Evolutionary conservation across 768 basidiomycete species (phyloP).

Genomic region (Lanmaoa rubissima): DNA sequence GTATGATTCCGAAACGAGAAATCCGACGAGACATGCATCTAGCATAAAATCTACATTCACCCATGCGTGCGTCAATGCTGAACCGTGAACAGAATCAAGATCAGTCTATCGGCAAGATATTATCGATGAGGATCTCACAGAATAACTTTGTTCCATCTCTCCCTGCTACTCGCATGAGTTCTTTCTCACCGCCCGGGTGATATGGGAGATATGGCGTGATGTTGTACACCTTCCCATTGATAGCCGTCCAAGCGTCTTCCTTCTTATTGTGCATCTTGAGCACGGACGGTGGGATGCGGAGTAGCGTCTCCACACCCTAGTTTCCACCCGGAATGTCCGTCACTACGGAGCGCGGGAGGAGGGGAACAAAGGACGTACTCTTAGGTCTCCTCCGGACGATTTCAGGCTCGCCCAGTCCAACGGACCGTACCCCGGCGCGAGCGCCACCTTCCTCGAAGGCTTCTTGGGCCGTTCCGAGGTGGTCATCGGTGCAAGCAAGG

Average conservation of each 20-base stretch:
- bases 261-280: conserved; percentile 78
- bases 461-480: conserved; percentile 60
- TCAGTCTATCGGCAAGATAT: conserved; percentile 1
- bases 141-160: conserved; percentile 94
- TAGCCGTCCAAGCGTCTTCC: conserved; percentile 90
- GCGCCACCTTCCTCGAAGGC: conserved; percentile 76
- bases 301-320: conserved; percentile 67
- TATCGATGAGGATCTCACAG: conserved; percentile 49
- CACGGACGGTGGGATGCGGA: conserved; percentile 72
- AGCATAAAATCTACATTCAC: conserved; percentile 97
- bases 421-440: conserved; percentile 88
- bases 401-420: conserved; percentile 94
- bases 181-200: conserved; percentile 93
- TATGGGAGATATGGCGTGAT: conserved; percentile 88
- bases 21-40: conserved; percentile 88
- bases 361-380: conserved; percentile 45
- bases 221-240: conserved; percentile 95
- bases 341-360: background rate
- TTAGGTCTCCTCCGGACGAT: conserved; percentile 72
- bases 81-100: background rate
- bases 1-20: conserved; percentile 72
- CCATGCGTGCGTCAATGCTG: conserved; percentile 93
- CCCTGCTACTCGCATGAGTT: conserved; percentile 93
- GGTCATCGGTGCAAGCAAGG: conserved; percentile 56
- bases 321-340: background rate